Base-by-base conservation (phyloP, 768 basidiomycete genomes). In the Suillus ampliporus region DNA sequence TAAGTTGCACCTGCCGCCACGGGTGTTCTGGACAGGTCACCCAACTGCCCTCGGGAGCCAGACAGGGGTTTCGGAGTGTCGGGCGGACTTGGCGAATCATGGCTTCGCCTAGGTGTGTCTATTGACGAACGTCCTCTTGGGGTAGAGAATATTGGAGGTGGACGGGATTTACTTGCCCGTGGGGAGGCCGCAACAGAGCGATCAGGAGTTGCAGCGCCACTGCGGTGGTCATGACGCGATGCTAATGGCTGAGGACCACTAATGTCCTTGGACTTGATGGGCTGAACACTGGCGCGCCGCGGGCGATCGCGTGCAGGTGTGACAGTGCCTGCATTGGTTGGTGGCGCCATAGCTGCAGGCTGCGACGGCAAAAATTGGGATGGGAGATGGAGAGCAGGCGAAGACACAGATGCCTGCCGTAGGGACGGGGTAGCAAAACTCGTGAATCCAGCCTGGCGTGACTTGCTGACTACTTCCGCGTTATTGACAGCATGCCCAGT, bases 351-450 rank as follows among this genome's bases (percentile, higher is more conserved):
- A 21, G 84, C 72, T 60, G 79, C 77, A 21, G 83, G 73, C 62
- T 80, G 82, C 44, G 83, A 82, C 69, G 79, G 82, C 57, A 82
- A 69, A 38, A 84, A 78, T 75, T 84, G 82, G 31, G 86, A 86
- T 57, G 84, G 84, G 60, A 89, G 81, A 69, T 89, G 87, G 48
- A 93, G 74, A 34, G 87, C 83, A 58, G 91, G 91, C 23, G 90
- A 90, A 61, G 91, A 92, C 80, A 89, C 82, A 52, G 91, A 90
- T 43, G 84, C 91, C 64, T 83, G 83, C 60, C 86, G 83, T 64
- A 91, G 75, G 41, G 89, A 90, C 48, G 90, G 90, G 48, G 86
- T 82, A 64, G 83, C 77, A 77, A 85, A 91, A 72, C 80, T 83
- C 56, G 84, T 82, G 71, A 80, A 82, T 54, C 86, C 87, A 53